Percentiles rank a stretch among this genome's conserved stretches.
Evolutionary conservation across 441 rosid genomes (phyloP).

Genomic region (Sinapis alba): DNA sequence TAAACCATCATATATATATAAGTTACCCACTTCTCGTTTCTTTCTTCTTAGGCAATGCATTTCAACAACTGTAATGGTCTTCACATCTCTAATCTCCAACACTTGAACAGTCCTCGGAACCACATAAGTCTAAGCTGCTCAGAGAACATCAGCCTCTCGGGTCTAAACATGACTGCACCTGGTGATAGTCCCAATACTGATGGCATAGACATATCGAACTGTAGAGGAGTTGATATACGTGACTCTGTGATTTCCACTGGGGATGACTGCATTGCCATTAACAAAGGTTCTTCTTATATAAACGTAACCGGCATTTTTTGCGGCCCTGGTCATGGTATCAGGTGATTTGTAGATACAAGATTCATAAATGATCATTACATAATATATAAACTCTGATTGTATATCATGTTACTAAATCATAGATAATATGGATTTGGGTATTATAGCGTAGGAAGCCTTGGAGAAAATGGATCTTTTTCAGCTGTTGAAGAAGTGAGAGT

Average conservation of each 20-base stretch:
- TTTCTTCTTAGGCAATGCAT: conserved; percentile 33
- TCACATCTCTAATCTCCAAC: conserved; percentile 28
- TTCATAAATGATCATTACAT: not conserved
- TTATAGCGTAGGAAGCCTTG: conserved; percentile 47
- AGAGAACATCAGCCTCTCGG: conserved; percentile 29
- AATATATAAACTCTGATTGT: not conserved
- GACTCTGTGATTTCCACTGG: conserved; percentile 39
- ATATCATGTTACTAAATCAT: not conserved
- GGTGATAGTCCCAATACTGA: conserved; percentile 48
- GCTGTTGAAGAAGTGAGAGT: conserved; percentile 44
- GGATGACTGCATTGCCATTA: conserved; percentile 50
- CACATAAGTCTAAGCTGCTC: conserved; percentile 37
- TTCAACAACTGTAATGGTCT: conserved; percentile 41
- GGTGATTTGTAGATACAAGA: conserved; percentile 11
- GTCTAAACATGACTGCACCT: conserved; percentile 40
- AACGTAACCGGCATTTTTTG: conserved; percentile 42
- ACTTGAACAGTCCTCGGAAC: conserved; percentile 42
- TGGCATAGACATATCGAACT: conserved; percentile 43
- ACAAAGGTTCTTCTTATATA: conserved; percentile 34
- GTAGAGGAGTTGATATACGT: conserved; percentile 35
- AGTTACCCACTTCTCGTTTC: not conserved
- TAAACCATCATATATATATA: not conserved
- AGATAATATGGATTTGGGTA: not conserved
- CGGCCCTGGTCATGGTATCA: conserved; percentile 52
- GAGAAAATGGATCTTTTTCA: conserved; percentile 33